Evolutionary conservation across 768 basidiomycete genomes (phyloP).

Genomic region (Agaricus sinodeliciosus): DNA sequence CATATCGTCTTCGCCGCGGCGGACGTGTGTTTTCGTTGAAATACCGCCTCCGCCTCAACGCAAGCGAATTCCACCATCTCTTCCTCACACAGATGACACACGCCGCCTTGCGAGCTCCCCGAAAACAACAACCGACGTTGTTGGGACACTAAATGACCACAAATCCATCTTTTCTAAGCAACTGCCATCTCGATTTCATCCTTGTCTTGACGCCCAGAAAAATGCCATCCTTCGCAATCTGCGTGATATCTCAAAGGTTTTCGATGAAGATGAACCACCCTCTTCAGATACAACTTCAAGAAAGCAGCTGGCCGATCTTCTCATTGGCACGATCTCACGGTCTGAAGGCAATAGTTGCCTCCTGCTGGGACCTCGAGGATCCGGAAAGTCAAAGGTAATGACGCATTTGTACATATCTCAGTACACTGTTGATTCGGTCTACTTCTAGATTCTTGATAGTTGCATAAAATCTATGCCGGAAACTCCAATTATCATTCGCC

Average conservation of each 20-base stretch:
- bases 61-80: neutral
- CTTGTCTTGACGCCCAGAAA: conserved; percentile 52
- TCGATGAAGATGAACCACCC: conserved; percentile 17
- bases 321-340: conserved; percentile 67
- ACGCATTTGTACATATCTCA: neutral
- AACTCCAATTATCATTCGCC: conserved; percentile 65
- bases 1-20: neutral
- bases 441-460: conserved; percentile 49
- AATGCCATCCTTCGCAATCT: conserved; percentile 44
- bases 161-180: conserved; percentile 10
- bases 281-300: conserved; percentile 42
- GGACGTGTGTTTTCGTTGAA: conserved; percentile 5
- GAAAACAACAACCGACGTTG: neutral
- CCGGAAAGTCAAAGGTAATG: conserved; percentile 77
- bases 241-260: conserved; percentile 16
- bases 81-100: neutral
- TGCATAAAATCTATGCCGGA: conserved; percentile 41
- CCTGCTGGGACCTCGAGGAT: conserved; percentile 76
- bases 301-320: conserved; percentile 53
- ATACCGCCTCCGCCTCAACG: neutral
- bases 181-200: conserved; percentile 35
- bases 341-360: conserved; percentile 95
- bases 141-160: neutral
- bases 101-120: neutral
- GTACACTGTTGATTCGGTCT: conserved; percentile 4